Evolutionary conservation across 2,329 filamentous ascomycete genomes (phyloP).

Genomic region (Paraphaeosphaeria minitans): DNA sequence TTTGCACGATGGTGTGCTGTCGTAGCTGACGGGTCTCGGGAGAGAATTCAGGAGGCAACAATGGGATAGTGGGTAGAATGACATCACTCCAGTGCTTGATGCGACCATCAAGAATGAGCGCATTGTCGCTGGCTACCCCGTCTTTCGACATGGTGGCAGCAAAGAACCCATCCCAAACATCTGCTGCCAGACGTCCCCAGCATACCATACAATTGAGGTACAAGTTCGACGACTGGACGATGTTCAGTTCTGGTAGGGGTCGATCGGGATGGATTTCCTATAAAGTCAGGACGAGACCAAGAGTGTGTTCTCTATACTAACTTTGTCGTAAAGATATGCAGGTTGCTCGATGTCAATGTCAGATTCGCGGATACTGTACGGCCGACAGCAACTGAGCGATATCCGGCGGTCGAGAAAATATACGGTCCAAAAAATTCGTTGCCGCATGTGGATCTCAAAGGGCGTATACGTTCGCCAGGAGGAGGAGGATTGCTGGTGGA

Average conservation of each 20-base stretch:
- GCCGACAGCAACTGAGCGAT: slow-evolving; percentile 37
- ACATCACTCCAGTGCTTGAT: slow-evolving; percentile 20
- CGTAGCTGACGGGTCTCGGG: slow-evolving; percentile 17
- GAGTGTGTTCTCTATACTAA: slow-evolving; percentile 14
- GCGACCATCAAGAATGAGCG: slow-evolving; percentile 18
- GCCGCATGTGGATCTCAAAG: slow-evolving; percentile 28
- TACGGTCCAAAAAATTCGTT: slow-evolving; percentile 38
- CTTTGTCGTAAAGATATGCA: slow-evolving; percentile 22
- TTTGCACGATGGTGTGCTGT: slow-evolving; percentile 24
- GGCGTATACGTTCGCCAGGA: slow-evolving; percentile 22
- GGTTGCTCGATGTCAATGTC: slow-evolving; percentile 37
- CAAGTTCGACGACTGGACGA: slow-evolving; percentile 20
- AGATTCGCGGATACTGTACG: slow-evolving; percentile 33
- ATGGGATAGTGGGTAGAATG: slow-evolving; percentile 16
- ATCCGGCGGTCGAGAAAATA: slow-evolving; percentile 36
- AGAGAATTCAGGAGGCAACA: slow-evolving; percentile 15
- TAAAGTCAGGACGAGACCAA: neutral
- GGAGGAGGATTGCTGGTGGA: slow-evolving; percentile 34
- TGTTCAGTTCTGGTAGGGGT: slow-evolving; percentile 18
- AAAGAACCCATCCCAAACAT: slow-evolving; percentile 29
- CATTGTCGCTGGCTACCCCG: slow-evolving; percentile 16
- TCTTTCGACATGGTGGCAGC: slow-evolving; percentile 15
- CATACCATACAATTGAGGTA: slow-evolving; percentile 30
- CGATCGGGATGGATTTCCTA: slow-evolving; percentile 23
- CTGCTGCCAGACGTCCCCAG: slow-evolving; percentile 33